A percentile compares a stretch with the other conserved stretches of the same genome.
These are phyloP conservation scores for Aspergillus affinis DNA, from an alignment of 495 filamentous ascomycete species.

Conservation along the genomic window DNA sequence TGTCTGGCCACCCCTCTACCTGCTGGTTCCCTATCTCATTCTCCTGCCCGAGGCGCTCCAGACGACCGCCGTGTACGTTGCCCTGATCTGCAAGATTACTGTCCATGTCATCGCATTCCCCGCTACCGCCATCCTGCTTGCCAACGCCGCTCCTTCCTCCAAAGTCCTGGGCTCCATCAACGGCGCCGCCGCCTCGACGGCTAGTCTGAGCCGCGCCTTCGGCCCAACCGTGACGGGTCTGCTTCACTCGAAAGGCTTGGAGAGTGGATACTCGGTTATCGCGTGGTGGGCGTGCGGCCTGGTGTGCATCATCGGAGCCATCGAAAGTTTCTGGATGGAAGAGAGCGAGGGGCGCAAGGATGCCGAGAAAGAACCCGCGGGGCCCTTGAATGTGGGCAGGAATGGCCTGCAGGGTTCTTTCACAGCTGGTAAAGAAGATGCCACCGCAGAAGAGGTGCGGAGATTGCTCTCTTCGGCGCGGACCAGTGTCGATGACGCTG, in stretches of 20 bases:
- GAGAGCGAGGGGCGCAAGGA: slow-evolving; percentile 38
- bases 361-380: slow-evolving; percentile 29
- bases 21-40: slow-evolving; percentile 84
- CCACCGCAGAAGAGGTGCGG: slow-evolving; percentile 37
- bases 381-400: slow-evolving; percentile 1
- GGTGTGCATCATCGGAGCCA: slow-evolving; percentile 71
- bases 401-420: slow-evolving; percentile 21
- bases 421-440: slow-evolving; percentile 23
- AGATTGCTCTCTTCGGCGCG: slow-evolving; percentile 41
- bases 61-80: slow-evolving; percentile 68
- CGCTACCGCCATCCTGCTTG: slow-evolving; percentile 77
- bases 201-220: slow-evolving; percentile 81
- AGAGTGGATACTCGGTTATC: slow-evolving; percentile 77
- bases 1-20: slow-evolving; percentile 84
- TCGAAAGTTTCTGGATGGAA: slow-evolving; percentile 55
- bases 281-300: slow-evolving; percentile 88
- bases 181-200: slow-evolving; percentile 85
- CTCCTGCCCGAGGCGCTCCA: slow-evolving; percentile 70
- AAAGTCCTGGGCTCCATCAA: slow-evolving; percentile 87
- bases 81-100: slow-evolving; percentile 86
- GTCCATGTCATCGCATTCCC: slow-evolving; percentile 85
- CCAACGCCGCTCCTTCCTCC: slow-evolving; percentile 77
- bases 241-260: slow-evolving; percentile 76
- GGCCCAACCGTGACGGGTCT: slow-evolving; percentile 86
- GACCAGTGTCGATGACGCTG: slow-evolving; percentile 42